A percentile compares a stretch with the other conserved stretches of the same genome.
Evolutionary conservation across 2,329 filamentous ascomycete species (phyloP).

Genomic region (Alternaria brassicicola): DNA sequence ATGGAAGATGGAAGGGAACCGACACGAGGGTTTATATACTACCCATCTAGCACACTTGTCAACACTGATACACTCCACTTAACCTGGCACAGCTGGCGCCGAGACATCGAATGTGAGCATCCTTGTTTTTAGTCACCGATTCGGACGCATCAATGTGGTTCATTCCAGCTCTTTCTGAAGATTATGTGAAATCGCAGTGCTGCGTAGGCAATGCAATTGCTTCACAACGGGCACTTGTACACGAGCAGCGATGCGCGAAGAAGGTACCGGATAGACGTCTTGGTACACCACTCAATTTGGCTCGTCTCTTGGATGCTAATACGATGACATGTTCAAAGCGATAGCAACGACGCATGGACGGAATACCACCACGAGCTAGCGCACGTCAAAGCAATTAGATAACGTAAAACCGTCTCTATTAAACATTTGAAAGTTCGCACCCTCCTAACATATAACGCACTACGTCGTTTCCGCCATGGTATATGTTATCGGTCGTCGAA

Average conservation of each 20-base stretch:
- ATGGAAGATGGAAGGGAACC: neutral
- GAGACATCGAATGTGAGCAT: too few species aligned
- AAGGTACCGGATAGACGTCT: neutral
- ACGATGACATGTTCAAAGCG: neutral
- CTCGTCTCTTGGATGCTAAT: neutral
- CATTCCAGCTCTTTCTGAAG: too few species aligned
- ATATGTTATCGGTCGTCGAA: constrained; percentile 4
- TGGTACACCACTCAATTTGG: neutral
- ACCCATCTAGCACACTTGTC: too few species aligned
- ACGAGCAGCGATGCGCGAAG: neutral
- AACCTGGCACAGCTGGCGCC: too few species aligned
- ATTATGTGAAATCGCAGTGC: too few species aligned
- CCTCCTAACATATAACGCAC: constrained; percentile 1
- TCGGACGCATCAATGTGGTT: too few species aligned
- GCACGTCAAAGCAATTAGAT: neutral
- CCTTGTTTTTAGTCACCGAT: too few species aligned
- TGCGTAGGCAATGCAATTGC: too few species aligned
- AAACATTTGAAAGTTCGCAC: neutral
- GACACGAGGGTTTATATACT: too few species aligned
- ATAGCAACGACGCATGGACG: neutral
- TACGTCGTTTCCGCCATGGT: constrained; percentile 7
- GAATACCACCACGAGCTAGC: neutral
- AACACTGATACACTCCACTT: too few species aligned
- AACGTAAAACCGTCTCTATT: constrained; percentile 3
- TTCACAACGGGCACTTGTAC: too few species aligned